Evolutionary conservation across 2,329 filamentous ascomycete species (phyloP), one percentile per base, ranked within the genome.

Genomic region (Calonectria pteridis): DNA sequence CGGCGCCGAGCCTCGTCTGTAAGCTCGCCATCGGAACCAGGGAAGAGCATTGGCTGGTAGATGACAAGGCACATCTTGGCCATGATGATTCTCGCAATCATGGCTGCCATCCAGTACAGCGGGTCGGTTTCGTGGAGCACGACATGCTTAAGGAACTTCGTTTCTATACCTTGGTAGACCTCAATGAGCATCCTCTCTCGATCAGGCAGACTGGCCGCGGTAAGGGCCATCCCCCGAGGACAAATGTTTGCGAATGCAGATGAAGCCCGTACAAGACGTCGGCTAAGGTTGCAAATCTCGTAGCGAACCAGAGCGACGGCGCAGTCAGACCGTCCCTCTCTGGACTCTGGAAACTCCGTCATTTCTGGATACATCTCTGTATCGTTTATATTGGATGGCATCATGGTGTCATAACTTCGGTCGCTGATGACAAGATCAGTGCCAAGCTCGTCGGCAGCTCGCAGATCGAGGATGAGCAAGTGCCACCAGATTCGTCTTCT

Each of bases 21-120:
- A 10, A 94, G 86, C 31, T 87, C 88, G 11, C 87, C 83, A n/a
- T 87, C 88, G 13, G 88, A 87, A 31, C 91, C 89, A 40, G 89
- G 88, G 66, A 92, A 90, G 37, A 94, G 91, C 79, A 93, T 89
- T 0, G 94, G 94, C 77, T 96, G 92, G 79, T 96, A 94, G 3
- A 95, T 89, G 73, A 95, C 89, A 43, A 97, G 88, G 85, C 93
- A 94, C 87, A 95, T 91, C 84, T 95, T 96, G 62, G 92, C 92
- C 84, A 95, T 90, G 75, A 96, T 91, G 37, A 96, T 87, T 13
- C 93, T 90, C 4, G 91, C 89, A 29, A 94, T 88, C 33, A 93
- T 93, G 5, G 91, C 92, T 10, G 90, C 90, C 31, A 94, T 90
- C 92, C 93, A 94, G 75, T 92, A 92, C 1, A 94, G 84, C 0